These are phyloP conservation scores for Leccinum variicolor DNA, from an alignment of 768 basidiomycete species.

Conservation along the genomic window DNA sequence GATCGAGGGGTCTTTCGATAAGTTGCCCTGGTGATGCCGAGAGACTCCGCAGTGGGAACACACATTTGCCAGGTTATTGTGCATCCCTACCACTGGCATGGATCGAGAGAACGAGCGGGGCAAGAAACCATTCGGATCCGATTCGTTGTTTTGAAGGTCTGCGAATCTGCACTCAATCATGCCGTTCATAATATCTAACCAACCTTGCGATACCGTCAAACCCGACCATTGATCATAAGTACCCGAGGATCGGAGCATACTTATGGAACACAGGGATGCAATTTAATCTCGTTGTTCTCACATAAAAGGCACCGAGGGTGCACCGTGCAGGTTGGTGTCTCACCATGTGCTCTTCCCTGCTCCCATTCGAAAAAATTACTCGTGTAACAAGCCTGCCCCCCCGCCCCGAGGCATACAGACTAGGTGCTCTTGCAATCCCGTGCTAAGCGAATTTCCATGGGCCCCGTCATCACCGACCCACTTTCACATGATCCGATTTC, in stretches of 20 bases:
- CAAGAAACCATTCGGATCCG: neutral
- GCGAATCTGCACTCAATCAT: no score
- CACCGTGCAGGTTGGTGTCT: neutral
- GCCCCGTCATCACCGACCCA: neutral
- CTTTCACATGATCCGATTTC: neutral
- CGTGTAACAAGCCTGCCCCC: neutral
- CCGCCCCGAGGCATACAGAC: neutral
- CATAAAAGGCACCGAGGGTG: neutral
- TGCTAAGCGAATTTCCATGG: neutral
- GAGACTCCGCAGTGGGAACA: slow-evolving; percentile 9
- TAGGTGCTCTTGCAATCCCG: neutral
- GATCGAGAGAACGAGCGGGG: neutral
- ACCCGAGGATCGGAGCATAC: no score
- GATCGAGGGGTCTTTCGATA: slow-evolving; percentile 5
- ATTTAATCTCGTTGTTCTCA: neutral
- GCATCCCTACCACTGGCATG: neutral
- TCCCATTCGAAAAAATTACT: neutral
- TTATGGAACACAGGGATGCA: neutral
- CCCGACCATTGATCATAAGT: no score
- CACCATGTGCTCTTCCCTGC: neutral
- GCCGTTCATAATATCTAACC: no score
- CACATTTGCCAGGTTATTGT: neutral
- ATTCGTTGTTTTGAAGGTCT: neutral
- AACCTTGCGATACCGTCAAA: no score
- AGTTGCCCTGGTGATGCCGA: neutral